phyloP scores from a whole-genome alignment of 2,329 filamentous ascomycete genomes.

The Pyrenochaeta sp. region DNA sequence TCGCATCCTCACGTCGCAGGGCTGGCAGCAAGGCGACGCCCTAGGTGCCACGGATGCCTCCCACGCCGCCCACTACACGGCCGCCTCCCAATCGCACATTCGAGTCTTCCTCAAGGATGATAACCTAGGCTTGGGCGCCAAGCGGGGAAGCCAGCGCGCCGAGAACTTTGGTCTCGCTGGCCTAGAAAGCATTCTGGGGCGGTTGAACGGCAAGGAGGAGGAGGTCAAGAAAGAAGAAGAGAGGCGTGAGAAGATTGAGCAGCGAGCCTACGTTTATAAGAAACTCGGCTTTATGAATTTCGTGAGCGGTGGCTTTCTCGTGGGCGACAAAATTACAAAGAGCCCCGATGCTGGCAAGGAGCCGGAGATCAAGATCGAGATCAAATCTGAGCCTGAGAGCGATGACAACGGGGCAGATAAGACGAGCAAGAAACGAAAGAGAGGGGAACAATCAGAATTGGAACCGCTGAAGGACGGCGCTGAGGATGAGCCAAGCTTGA shows the following conservation, averaged over 20 bases:
- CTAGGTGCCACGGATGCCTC: slow-evolving; percentile 79
- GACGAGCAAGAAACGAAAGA: slow-evolving; percentile 44
- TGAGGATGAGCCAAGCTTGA: slow-evolving; percentile 40
- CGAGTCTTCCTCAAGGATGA: slow-evolving; percentile 88
- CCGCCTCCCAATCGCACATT: slow-evolving; percentile 84
- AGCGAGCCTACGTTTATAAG: slow-evolving; percentile 74
- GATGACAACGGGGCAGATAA: slow-evolving; percentile 33
- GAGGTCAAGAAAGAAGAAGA: slow-evolving; percentile 74
- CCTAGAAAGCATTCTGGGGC: slow-evolving; percentile 84
- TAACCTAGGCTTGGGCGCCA: slow-evolving; percentile 86
- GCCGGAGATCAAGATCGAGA: slow-evolving; percentile 38
- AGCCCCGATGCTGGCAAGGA: slow-evolving; percentile 53
- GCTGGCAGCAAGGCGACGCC: slow-evolving; percentile 86
- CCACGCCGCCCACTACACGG: slow-evolving; percentile 78
- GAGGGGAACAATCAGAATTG: slow-evolving; percentile 30
- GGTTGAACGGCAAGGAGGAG: slow-evolving; percentile 88
- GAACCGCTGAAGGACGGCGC: slow-evolving; percentile 43
- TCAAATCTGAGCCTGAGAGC: slow-evolving; percentile 52
- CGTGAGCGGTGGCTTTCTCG: slow-evolving; percentile 79
- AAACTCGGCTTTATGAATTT: slow-evolving; percentile 86
- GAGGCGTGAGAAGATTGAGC: slow-evolving; percentile 72
- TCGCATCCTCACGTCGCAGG: slow-evolving; percentile 84
- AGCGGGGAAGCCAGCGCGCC: slow-evolving; percentile 69
- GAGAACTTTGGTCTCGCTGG: slow-evolving; percentile 85
- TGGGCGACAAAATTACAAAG: slow-evolving; percentile 63